Percentiles rank a stretch among this genome's conserved stretches.
phyloP scores from a whole-genome alignment of 164 flowering plant species.

The Kalanchoe fedtschenkoi region DNA sequence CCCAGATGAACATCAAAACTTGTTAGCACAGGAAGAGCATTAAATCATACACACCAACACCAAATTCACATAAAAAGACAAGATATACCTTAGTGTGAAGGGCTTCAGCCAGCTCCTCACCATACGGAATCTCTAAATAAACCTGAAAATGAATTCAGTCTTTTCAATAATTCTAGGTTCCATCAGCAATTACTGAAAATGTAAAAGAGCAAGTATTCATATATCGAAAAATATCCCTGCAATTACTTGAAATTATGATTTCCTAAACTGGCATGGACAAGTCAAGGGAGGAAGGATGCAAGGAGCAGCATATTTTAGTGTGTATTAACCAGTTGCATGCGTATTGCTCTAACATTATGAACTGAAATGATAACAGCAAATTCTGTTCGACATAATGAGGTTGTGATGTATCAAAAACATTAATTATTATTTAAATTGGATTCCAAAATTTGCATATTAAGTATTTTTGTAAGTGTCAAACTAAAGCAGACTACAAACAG shows the following conservation, averaged over 20 bases:
- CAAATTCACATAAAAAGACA: not conserved
- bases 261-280: not conserved
- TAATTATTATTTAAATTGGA: too few relatives aligned
- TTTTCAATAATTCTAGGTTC: not conserved
- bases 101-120: constrained; percentile 67
- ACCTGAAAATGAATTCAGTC: constrained; percentile 26
- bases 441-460: too few relatives aligned
- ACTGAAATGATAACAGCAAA: not conserved
- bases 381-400: too few relatives aligned
- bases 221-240: not conserved
- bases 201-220: too few relatives aligned
- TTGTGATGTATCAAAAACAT: too few relatives aligned
- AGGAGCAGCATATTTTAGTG: not conserved
- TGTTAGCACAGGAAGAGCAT: not conserved
- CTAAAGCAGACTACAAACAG: too few relatives aligned
- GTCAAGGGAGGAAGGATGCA: not conserved
- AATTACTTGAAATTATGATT: not conserved
- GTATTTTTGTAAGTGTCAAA: too few relatives aligned
- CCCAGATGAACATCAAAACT: constrained; percentile 10
- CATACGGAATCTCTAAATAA: constrained; percentile 71
- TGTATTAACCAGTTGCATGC: not conserved
- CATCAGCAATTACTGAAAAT: too few relatives aligned
- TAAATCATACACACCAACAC: not conserved
- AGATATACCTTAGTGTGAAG: constrained; percentile 58
- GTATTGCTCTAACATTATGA: not conserved